phyloP scores from a whole-genome alignment of 306 rosid species.

The Dryas alaskensis region DNA sequence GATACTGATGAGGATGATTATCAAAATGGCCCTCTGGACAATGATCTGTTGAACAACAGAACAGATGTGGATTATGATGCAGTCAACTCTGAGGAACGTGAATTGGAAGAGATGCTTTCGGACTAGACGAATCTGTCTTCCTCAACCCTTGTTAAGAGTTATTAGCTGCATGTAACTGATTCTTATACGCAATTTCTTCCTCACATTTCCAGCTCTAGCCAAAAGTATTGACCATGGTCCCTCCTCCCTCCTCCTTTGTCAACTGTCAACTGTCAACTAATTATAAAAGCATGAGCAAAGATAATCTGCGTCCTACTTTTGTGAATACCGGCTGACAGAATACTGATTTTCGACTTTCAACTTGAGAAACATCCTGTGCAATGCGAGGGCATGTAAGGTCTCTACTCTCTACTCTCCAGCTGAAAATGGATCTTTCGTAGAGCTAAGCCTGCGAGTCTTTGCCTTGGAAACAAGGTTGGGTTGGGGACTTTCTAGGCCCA shows the following conservation, averaged over 20 bases:
- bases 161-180: constrained; percentile 16
- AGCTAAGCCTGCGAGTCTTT: background rate
- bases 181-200: constrained; percentile 24
- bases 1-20: constrained; percentile 74
- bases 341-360: constrained; percentile 8
- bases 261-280: background rate
- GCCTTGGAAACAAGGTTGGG: constrained; percentile 7
- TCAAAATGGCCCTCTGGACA: constrained; percentile 52
- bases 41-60: constrained; percentile 42
- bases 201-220: constrained; percentile 18
- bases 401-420: background rate
- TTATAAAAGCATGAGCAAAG: constrained; percentile 11
- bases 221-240: constrained; percentile 6
- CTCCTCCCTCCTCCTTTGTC: background rate
- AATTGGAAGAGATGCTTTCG: constrained; percentile 84
- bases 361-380: constrained; percentile 13
- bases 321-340: constrained; percentile 14
- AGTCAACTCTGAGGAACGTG: constrained; percentile 65
- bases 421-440: background rate
- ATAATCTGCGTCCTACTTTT: constrained; percentile 1
- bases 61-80: constrained; percentile 62
- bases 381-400: constrained; percentile 1
- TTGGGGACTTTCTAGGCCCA: background rate
- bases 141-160: constrained; percentile 12
- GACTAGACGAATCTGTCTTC: constrained; percentile 45